Evolutionary conservation across 2,329 filamentous ascomycete species (phyloP), one percentile per base, ranked within the genome.

Genomic region (Phialophora chinensis): DNA sequence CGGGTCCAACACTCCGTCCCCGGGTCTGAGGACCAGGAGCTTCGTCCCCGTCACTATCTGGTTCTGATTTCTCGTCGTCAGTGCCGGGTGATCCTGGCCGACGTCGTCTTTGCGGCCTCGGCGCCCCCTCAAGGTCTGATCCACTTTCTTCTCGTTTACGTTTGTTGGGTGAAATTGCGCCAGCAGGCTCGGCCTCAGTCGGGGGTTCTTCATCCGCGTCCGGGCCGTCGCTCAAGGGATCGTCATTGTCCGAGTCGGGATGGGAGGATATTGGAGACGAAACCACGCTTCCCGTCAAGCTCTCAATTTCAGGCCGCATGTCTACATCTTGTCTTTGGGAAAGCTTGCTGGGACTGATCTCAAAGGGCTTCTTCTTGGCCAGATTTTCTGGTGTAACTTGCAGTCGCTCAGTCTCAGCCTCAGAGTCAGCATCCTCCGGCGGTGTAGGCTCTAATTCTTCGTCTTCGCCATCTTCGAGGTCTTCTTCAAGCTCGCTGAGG

Each of bases 391-490:
- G 93, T n/a, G 92, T 96, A 75, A 91, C 89, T 75, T 95, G 95
- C 67, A 99, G 85, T 66, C 95, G 89, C 80, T 97, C 93, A 1
- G 94, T 98, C 80, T 97, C 94, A 38, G 94, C 94, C 79, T 98
- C 94, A 3, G 93, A 90, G 73, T 91, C 88, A 63, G 85, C 84
- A 60, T 89, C 86, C 35, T 88, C 87, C 66, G 87, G 82, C 69
- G 29, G 68, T 66, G 38, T 63, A 52, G 71, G 68, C 35, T 73
- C 73, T 14, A 71, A 71, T 8, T 67, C 70, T 56, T 70, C 65
- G 31, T 73, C 67, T 31, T 72, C 70, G 29, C 62, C 69, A 60
- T 69, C 68, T 25, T 73, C 90, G 52, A 83, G 85, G 69, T 91
- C 89, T 74, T 96, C 91, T 75, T 93, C 93, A 64, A 96, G 91